These are phyloP conservation scores for Vitis hybrid DNA, from an alignment of 177 flowering plant species.

Conservation along the genomic window DNA sequence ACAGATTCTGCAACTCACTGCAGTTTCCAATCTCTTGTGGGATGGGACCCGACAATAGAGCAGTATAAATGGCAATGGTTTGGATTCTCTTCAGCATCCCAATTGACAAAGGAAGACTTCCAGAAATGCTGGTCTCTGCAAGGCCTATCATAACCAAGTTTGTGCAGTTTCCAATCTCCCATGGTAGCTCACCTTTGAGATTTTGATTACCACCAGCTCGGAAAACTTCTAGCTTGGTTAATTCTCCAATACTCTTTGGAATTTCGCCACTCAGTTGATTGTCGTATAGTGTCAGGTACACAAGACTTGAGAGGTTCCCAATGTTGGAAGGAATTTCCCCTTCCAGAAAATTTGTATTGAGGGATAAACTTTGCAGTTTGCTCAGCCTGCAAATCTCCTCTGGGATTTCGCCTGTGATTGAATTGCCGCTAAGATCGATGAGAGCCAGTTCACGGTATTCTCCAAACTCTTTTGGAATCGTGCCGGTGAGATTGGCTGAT, in stretches of 20 bases:
- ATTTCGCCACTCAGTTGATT: conserved; percentile 63
- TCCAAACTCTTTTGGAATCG: conserved; percentile 65
- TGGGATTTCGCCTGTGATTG: conserved; percentile 70
- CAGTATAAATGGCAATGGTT: conserved; percentile 69
- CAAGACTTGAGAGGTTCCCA: conserved; percentile 58
- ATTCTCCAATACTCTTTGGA: conserved; percentile 58
- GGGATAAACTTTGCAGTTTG: conserved; percentile 45
- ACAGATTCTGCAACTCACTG: conserved; percentile 59
- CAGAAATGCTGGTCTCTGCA: conserved; percentile 78
- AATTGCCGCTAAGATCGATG: conserved; percentile 64
- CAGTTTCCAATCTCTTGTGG: conserved; percentile 83
- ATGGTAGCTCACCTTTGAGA: conserved; percentile 70
- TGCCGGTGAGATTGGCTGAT: conserved; percentile 63
- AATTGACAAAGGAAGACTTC: conserved; percentile 59
- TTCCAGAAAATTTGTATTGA: conserved; percentile 54
- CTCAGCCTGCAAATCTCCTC: conserved; percentile 53
- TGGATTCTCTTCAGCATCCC: conserved; percentile 61
- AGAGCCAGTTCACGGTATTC: conserved; percentile 43
- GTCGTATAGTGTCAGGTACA: conserved; percentile 50
- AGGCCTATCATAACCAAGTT: conserved; percentile 59
- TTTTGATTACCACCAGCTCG: conserved; percentile 79
- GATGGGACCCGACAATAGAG: conserved; percentile 57
- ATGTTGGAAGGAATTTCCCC: conserved; percentile 59
- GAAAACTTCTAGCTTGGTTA: conserved; percentile 46
- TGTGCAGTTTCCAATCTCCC: conserved; percentile 74